Base-by-base conservation (phyloP, 1,139 yeast species). In the Suhomyces yuchorum region DNA sequence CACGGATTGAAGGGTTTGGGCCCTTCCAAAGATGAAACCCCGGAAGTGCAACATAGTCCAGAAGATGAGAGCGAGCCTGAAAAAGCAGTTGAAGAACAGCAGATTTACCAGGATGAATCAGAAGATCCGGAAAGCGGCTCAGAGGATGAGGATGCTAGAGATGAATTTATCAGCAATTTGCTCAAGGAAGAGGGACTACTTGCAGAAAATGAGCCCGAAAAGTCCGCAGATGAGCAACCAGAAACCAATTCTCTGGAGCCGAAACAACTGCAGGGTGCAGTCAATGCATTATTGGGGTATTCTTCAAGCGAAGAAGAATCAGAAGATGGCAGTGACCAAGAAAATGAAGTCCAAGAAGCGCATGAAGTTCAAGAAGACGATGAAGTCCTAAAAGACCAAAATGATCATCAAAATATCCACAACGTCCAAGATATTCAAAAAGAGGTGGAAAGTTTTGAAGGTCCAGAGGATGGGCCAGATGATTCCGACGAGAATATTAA, bases 1-100 rank as follows among this genome's bases (percentile, higher is more conserved):
- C 57, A 64, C 39, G 78, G 77, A 1, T 50, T 70, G 39, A 54
- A 33, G 15, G 43, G 49, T 7, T 35, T 49, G 33, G 51, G 43
- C 8, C 9, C 40, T 19, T 8, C 30, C 17, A 12, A 34, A 32
- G 19, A 19, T 22, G 17, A 20, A 26, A 20, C 3, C 23, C 14
- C 22, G 8, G 23, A 22, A 9, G 30, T n/a, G 9, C 22, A 22
- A 23, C 11, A 24, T 8, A 9, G n/a, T 11, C 9, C 8, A 8
- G 14, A 6, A 26, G 30, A 26, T 26, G 7, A 26, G 5, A 26
- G 14, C n/a, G 14, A 12, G 4, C 14, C 28, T 15, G 19, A 40
- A 4, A 34, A 8, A 14, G 18, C 2, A 14, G 26, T 37, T 17
- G 46, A 36, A 15, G 23, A 12, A 18, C 26, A 17, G 12, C 28